Percentiles rank a stretch among this genome's conserved stretches.
Conservation (phyloP, 805 yeast species). For the Saturnispora saitoi region DNA sequence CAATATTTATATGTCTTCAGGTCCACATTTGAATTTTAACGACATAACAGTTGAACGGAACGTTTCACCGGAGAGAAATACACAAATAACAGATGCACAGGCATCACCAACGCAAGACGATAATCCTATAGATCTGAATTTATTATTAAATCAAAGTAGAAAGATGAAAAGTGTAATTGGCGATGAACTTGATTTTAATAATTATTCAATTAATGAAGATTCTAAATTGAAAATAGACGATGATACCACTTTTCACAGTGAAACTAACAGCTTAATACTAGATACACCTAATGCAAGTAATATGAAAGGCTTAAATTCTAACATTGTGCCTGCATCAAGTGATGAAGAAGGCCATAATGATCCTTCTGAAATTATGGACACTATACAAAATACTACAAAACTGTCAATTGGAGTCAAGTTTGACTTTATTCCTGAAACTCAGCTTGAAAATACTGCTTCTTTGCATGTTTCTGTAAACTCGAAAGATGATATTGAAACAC, state of each 20-base stretch:
- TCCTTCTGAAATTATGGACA: neutral
- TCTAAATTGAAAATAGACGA: neutral
- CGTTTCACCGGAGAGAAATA: neutral
- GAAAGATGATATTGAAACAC: neutral
- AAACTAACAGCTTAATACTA: neutral
- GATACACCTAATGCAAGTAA: neutral
- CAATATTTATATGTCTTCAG: neutral
- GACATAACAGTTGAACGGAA: slow-evolving; percentile 1
- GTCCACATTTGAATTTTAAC: neutral
- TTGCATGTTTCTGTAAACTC: neutral
- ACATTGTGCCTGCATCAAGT: slow-evolving; percentile 1
- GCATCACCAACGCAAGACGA: slow-evolving; percentile 8
- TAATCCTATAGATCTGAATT: neutral
- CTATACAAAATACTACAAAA: slow-evolving; percentile 1
- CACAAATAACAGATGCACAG: slow-evolving; percentile 2
- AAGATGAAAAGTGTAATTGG: slow-evolving; percentile 1
- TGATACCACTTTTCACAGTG: neutral
- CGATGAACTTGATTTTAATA: slow-evolving; percentile 7
- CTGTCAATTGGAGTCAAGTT: neutral
- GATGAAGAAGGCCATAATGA: neutral
- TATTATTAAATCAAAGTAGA: neutral
- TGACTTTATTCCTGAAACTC: neutral
- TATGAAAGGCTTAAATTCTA: neutral
- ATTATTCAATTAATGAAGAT: slow-evolving; percentile 4
- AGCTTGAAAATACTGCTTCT: neutral